Evolutionary conservation across 768 basidiomycete species (phyloP).

Genomic region (Trametes cinnabarina): DNA sequence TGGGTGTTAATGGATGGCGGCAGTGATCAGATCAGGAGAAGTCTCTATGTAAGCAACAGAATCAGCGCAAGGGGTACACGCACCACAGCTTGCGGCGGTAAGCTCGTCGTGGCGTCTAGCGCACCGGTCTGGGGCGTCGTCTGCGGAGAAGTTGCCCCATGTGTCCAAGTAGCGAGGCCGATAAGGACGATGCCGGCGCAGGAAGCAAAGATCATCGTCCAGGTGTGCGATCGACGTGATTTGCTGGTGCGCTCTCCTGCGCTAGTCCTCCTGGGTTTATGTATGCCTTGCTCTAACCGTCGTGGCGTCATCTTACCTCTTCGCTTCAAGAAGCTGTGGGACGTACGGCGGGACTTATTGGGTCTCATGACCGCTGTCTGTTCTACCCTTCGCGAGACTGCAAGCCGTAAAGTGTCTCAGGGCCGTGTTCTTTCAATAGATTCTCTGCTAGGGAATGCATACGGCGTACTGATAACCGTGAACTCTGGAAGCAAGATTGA

Average conservation of each 20-base stretch:
- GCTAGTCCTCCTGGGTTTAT: conserved; percentile 1
- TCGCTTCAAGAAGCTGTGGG: background rate
- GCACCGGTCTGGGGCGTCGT: background rate
- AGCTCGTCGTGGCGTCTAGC: background rate
- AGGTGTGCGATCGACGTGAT: background rate
- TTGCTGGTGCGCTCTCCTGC: background rate
- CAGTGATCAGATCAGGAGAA: background rate
- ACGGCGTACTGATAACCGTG: background rate
- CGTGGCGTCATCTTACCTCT: conserved; percentile 6
- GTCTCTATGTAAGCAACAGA: background rate
- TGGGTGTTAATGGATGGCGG: background rate
- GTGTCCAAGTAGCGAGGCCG: conserved; percentile 6
- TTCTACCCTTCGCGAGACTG: background rate
- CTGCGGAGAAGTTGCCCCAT: background rate
- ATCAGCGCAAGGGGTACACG: conserved; percentile 7
- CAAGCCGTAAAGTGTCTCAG: background rate
- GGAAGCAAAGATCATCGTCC: conserved; percentile 6
- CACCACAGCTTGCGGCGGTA: conserved; percentile 18
- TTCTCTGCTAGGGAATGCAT: background rate
- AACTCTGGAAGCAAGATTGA: background rate
- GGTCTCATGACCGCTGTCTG: conserved; percentile 12
- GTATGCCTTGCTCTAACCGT: background rate
- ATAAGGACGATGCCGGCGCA: background rate
- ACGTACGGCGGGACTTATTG: conserved; percentile 10
- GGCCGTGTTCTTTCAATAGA: background rate